Evolutionary conservation across 352 stramenopile genomes (phyloP).

Genomic region (Pythium plurisporium): DNA sequence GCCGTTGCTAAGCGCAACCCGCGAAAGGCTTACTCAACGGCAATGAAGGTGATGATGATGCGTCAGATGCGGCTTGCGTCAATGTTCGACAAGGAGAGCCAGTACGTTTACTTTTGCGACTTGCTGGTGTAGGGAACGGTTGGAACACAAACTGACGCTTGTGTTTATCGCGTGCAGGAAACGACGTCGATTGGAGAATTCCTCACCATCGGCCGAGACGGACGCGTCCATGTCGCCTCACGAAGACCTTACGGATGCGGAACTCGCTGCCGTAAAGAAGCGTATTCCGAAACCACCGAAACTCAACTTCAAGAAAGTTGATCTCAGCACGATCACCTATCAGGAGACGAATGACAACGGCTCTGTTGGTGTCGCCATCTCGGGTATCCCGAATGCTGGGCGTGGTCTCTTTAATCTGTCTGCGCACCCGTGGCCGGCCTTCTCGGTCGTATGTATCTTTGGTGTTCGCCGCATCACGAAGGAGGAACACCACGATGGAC

Average conservation of each 20-base stretch:
- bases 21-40: conserved; percentile 77
- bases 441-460: conserved; percentile 88
- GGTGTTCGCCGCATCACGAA: conserved; percentile 81
- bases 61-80: conserved; percentile 79
- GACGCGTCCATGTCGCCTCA: conserved; percentile 63
- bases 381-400: conserved; percentile 77
- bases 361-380: conserved; percentile 77
- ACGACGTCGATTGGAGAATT: conserved; percentile 64
- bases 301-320: conserved; percentile 81
- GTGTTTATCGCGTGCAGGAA: conserved; percentile 37
- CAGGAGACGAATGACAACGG: conserved; percentile 85
- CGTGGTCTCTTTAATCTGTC: conserved; percentile 84
- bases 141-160: not conserved
- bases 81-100: conserved; percentile 58
- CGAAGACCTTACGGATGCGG: conserved; percentile 71
- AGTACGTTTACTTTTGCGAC: conserved; percentile 44
- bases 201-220: conserved; percentile 56
- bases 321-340: conserved; percentile 81
- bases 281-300: conserved; percentile 81
- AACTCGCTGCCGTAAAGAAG: conserved; percentile 74
- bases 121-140: not conserved
- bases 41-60: conserved; percentile 86
- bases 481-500: conserved; percentile 81
- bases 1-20: conserved; percentile 63
- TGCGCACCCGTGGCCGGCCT: conserved; percentile 71